Conservation (phyloP, 2,329 filamentous ascomycete genomes). For the Aspergillus awamori region DNA sequence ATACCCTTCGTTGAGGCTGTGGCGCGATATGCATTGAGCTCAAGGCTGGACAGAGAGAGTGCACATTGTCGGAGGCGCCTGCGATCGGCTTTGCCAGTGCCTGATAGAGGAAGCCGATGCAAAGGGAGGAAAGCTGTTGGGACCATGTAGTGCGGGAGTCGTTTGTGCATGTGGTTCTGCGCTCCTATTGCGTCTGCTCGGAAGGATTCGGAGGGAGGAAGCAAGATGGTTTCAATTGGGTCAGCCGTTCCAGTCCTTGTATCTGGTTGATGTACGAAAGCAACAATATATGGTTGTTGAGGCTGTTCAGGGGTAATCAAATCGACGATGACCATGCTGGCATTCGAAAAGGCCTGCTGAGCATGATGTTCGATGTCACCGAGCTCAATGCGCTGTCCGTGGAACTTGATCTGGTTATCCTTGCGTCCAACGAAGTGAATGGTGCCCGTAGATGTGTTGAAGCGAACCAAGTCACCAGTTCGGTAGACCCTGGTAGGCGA, state of each 20-base stretch:
- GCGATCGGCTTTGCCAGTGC: constrained; percentile 41
- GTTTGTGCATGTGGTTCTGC: neutral
- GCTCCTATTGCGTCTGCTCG: neutral
- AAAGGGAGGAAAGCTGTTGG: constrained; percentile 15
- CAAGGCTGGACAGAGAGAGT: neutral
- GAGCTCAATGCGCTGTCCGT: constrained; percentile 53
- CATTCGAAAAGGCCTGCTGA: neutral
- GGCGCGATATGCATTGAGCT: neutral
- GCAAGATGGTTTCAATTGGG: neutral
- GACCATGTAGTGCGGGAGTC: constrained; percentile 1
- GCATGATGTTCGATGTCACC: neutral
- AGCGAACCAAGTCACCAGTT: neutral
- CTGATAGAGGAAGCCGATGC: constrained; percentile 33
- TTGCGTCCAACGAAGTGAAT: neutral
- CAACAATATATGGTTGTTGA: neutral
- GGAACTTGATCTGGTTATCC: constrained; percentile 59
- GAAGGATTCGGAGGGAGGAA: neutral
- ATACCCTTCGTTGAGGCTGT: neutral
- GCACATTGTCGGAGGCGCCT: constrained; percentile 28
- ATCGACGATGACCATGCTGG: neutral
- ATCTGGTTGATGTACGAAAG: neutral
- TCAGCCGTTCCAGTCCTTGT: neutral
- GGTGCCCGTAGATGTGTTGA: neutral
- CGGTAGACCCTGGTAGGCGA: neutral
- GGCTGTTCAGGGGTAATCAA: neutral